phyloP scores from a whole-genome alignment of 148 eudicot genomes.

The Cornus controversa region DNA sequence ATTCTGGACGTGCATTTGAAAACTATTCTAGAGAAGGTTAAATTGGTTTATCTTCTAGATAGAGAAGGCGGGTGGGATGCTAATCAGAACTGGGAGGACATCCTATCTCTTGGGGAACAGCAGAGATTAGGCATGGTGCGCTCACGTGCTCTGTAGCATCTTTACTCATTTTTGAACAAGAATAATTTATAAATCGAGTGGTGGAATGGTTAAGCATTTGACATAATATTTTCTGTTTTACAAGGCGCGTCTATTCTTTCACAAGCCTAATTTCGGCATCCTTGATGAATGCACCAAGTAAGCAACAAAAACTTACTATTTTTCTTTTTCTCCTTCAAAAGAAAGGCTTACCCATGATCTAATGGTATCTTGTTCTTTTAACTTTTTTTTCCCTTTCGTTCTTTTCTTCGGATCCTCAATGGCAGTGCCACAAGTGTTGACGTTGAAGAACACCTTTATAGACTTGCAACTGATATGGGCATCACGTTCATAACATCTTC shows the following conservation, averaged over 20 bases:
- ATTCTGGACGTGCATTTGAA: slow-evolving; percentile 59
- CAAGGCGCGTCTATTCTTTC: slow-evolving; percentile 97
- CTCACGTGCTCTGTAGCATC: not conserved
- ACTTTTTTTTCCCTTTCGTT: not conserved
- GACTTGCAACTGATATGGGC: slow-evolving; percentile 65
- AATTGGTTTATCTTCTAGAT: slow-evolving; percentile 73
- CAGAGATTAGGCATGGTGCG: slow-evolving; percentile 97
- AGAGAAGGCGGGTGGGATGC: slow-evolving; percentile 89
- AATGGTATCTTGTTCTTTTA: not conserved
- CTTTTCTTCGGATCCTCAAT: slow-evolving; percentile 6
- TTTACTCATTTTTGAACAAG: slow-evolving; percentile 1
- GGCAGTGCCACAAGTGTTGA: slow-evolving; percentile 96
- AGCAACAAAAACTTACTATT: slow-evolving; percentile 6
- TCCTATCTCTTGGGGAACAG: slow-evolving; percentile 91
- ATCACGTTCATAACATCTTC: slow-evolving; percentile 92
- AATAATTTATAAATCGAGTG: not conserved
- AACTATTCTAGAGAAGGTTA: slow-evolving; percentile 74
- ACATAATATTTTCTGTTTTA: slow-evolving; percentile 22
- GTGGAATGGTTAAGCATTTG: not conserved
- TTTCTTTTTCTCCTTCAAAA: not conserved
- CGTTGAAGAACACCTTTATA: slow-evolving; percentile 95
- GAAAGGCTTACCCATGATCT: not conserved
- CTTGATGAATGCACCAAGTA: slow-evolving; percentile 99
- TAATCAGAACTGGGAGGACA: slow-evolving; percentile 89
- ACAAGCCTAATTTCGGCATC: slow-evolving; percentile 90